These are phyloP conservation scores for Aegilops speltoides DNA, from an alignment of 176 grass and related monocot species.

Conservation along the genomic window DNA sequence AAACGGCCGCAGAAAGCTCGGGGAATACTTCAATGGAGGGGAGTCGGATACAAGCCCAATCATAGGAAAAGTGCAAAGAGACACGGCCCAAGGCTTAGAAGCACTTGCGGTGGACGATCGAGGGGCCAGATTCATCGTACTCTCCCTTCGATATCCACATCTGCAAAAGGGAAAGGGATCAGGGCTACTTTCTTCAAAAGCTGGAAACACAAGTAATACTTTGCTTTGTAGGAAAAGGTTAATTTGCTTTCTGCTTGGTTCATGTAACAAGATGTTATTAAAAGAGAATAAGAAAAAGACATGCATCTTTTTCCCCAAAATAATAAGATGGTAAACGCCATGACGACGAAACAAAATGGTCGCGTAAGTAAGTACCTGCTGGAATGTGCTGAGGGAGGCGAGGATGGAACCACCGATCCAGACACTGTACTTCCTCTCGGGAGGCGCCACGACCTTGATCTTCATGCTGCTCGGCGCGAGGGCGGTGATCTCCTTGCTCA, in stretches of 20 bases:
- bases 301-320: neutral
- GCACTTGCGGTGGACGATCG: conserved; percentile 48
- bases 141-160: conserved; percentile 57
- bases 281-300: neutral
- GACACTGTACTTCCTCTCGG: conserved; percentile 50
- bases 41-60: neutral
- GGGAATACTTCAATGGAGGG: conserved; percentile 12
- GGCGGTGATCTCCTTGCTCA: conserved; percentile 55
- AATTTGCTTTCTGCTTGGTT: conserved; percentile 14
- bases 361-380: conserved; percentile 27
- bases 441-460: conserved; percentile 52
- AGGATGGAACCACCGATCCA: conserved; percentile 51
- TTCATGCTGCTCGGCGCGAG: conserved; percentile 50
- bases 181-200: neutral
- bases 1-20: conserved; percentile 8
- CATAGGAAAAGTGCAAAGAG: neutral
- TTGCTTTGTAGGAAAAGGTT: neutral
- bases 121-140: conserved; percentile 49
- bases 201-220: neutral
- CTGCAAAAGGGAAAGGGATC: neutral
- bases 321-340: neutral
- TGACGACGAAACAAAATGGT: neutral
- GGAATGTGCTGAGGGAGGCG: conserved; percentile 51
- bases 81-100: neutral
- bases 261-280: neutral